Base-by-base conservation (phyloP, 75 land plant species). In the Pinus taeda region DNA sequence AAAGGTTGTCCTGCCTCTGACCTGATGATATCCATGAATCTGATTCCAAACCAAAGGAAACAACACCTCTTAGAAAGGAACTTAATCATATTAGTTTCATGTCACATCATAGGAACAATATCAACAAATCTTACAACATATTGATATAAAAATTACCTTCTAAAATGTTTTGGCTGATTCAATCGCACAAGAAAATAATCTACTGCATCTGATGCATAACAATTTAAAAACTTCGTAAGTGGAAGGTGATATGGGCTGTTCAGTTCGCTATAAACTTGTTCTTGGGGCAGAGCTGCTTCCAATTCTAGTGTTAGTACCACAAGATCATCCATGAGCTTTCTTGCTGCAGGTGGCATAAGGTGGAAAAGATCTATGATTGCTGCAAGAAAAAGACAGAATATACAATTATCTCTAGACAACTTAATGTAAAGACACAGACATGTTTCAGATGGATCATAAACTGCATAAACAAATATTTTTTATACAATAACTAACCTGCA, bases 321-420 rank as follows among this genome's bases (percentile, higher is more conserved):
- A 75, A 97, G 91, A 39, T 95, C 98, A 88, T 95, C 94, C 71
- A 97, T 82, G 61, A 95, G 95, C 78, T 91, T 91, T n/a, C 88
- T 86, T 36, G 99, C 98, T 22, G 94, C 94, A 39, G 79, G 75
- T 24, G 96, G 99, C 56, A 97, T 94, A 56, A 97, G 81, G 83
- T 97, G 98, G 77, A 97, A 97, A 73, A 97, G 93, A 73, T 97
- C 99, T 64, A 97, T 93, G 73, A 97, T 95, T 53, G 99, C 99
- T 97, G 98, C 85, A 87, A 61, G 6, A 17, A 56, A 57, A 73
- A 49, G 20, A 62, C 37, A 58, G 55, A 74, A 56, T 49, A 21
- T 39, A 26, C 33, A 11, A 49, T 9, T 49, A 49, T 49, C 11
- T 1, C 11, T 49, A 49, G 11, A 49, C 11, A 0, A 49, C 11